phyloP scores from a whole-genome alignment of 352 stramenopile species.

The Pythium sp. region DNA sequence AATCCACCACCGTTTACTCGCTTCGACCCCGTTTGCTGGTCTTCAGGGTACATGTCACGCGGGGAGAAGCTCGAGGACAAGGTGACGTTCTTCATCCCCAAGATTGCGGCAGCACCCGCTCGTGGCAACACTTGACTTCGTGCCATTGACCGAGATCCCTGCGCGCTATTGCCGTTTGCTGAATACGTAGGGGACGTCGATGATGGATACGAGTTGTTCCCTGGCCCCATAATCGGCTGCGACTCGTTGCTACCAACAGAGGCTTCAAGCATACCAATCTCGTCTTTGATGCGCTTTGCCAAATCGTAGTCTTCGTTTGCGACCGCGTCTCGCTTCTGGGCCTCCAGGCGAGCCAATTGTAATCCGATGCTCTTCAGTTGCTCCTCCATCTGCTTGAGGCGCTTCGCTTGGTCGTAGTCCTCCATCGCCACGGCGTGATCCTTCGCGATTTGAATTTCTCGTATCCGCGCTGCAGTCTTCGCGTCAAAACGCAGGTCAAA shows the following conservation, averaged over 20 bases:
- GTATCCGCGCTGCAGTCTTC: conserved; percentile 84
- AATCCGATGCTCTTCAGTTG: conserved; percentile 88
- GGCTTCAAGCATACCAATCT: conserved; percentile 72
- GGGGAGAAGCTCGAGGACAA: conserved; percentile 56
- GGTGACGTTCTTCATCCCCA: conserved; percentile 25
- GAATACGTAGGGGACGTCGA: conserved; percentile 10
- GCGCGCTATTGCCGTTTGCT: neutral
- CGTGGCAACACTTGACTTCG: conserved; percentile 49
- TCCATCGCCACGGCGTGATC: conserved; percentile 83
- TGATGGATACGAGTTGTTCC: neutral
- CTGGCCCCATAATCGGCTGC: conserved; percentile 44
- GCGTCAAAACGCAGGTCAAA: conserved; percentile 90
- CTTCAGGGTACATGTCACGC: conserved; percentile 64
- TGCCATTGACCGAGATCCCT: conserved; percentile 7
- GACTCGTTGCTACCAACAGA: conserved; percentile 58
- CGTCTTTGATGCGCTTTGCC: conserved; percentile 89
- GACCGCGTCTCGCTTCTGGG: conserved; percentile 87
- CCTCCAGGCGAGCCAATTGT: conserved; percentile 83
- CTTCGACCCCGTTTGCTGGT: conserved; percentile 19
- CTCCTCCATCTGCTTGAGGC: conserved; percentile 83
- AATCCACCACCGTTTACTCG: conserved; percentile 7
- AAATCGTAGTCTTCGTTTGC: conserved; percentile 91
- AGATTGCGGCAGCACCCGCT: conserved; percentile 28
- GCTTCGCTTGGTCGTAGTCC: conserved; percentile 90
- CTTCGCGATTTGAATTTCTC: conserved; percentile 87